Evolutionary conservation across 2,329 filamentous ascomycete genomes (phyloP), one percentile per base, ranked within the genome.

Genomic region (Trichoderma citrinoviride): DNA sequence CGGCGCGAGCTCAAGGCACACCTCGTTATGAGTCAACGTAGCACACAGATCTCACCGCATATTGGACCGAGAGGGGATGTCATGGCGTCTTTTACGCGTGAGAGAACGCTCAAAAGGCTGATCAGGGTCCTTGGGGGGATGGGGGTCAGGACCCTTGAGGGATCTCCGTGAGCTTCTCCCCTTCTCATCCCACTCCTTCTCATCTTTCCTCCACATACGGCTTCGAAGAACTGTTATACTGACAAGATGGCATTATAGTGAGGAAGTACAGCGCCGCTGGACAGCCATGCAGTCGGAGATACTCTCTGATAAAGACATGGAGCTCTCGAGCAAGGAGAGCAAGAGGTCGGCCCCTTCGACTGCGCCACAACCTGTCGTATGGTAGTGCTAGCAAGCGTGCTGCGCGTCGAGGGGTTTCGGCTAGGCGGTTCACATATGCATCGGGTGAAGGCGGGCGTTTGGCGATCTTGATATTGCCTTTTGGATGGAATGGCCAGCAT

Each of bases 21-120:
- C 6, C 74, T 85, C 19, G 67, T 75, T 5, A 79, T 81, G 66
- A 70, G 71, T 19, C 71, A 73, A 3, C 68, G 72, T 5, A 73
- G 72, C 12, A 69, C 55, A 14, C 68, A 62, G 4, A 68, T 73
- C 17, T 66, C 71, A 43, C 68, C 69, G 15, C 66, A 69, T 21
- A 74, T 77, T 53, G 75, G 76, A 12, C 73, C 74, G 10, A 73
- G 81, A 6, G 82, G 82, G 3, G 77, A 83, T 49, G 71, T 86
- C 3, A 75, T 86, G 67, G 82, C 80, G 7, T 73, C 78, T 62
- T 86, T 87, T 68, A 83, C 83, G 71, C 73, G 84, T 6, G 77
- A 80, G 68, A 77, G 82, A 21, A 85, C 84, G 5, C 82, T 85
- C 75, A 75, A 77, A 64, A 77, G 84, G 2, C 84, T 87, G 67